These are phyloP conservation scores for Tuber brumale DNA, from an alignment of 495 filamentous ascomycete genomes.

Conservation along the genomic window DNA sequence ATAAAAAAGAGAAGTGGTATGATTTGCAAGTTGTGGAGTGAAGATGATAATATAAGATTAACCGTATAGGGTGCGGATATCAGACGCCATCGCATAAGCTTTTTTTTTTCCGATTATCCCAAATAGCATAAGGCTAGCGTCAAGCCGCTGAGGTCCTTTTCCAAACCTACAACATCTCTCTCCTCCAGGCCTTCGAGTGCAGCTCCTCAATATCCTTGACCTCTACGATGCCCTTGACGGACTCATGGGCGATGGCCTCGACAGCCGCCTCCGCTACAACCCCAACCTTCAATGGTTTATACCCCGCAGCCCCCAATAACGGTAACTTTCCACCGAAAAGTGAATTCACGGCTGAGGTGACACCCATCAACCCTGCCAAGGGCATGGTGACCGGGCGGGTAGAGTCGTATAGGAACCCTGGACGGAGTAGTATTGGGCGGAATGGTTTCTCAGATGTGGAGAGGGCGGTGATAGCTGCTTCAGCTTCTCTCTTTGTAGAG, in stretches of 20 bases:
- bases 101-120: not conserved
- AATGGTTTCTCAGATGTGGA: slow-evolving; percentile 57
- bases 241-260: slow-evolving; percentile 65
- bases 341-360: slow-evolving; percentile 64
- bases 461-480: slow-evolving; percentile 60
- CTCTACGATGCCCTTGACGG: slow-evolving; percentile 62
- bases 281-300: slow-evolving; percentile 82
- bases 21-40: not conserved
- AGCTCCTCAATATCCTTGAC: slow-evolving; percentile 64
- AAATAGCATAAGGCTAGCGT: not conserved
- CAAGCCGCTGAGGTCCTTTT: not conserved
- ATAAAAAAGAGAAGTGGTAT: not conserved
- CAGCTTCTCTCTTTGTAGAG: slow-evolving; percentile 84
- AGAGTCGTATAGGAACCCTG: slow-evolving; percentile 83
- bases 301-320: slow-evolving; percentile 69
- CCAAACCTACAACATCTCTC: slow-evolving; percentile 60
- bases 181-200: slow-evolving; percentile 71
- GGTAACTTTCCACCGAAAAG: slow-evolving; percentile 66
- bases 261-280: slow-evolving; percentile 76
- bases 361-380: slow-evolving; percentile 64
- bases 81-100: not conserved
- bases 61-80: not conserved
- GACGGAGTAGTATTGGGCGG: slow-evolving; percentile 72
- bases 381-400: slow-evolving; percentile 75
- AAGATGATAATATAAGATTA: not conserved